Conservation (phyloP, 148 eudicot species). For the Talinum fruticosum region DNA sequence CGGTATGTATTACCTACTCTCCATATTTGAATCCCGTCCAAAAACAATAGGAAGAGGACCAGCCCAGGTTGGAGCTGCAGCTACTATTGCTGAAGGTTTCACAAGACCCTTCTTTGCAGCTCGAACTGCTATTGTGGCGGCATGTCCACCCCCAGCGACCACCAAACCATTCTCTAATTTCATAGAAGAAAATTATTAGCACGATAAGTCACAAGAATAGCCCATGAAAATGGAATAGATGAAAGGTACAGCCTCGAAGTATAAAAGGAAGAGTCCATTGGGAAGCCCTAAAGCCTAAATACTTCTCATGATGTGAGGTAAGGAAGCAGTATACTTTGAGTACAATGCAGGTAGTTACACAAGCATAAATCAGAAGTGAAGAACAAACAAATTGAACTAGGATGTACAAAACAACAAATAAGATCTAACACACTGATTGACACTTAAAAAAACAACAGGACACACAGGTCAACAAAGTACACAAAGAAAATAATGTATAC, state of each 20-base stretch:
- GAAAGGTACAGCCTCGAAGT: not conserved
- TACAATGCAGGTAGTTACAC: not conserved
- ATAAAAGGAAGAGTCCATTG: not conserved
- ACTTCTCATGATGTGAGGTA: not conserved
- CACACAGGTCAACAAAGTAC: not conserved
- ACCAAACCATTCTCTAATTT: slow-evolving; percentile 59
- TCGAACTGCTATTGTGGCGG: slow-evolving; percentile 72
- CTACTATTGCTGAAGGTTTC: slow-evolving; percentile 80
- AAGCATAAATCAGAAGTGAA: not conserved
- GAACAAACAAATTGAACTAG: not conserved
- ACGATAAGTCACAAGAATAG: not conserved
- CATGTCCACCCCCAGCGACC: slow-evolving; percentile 94
- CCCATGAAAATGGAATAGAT: not conserved
- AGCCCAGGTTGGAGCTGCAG: slow-evolving; percentile 98
- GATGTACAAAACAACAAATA: too few relatives aligned
- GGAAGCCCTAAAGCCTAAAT: not conserved
- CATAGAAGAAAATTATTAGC: slow-evolving; percentile 15
- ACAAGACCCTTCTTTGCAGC: slow-evolving; percentile 85
- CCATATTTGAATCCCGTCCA: slow-evolving; percentile 86
- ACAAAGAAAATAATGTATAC: not conserved
- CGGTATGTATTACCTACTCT: slow-evolving; percentile 53
- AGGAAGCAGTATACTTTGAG: not conserved
- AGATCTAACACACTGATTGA: too few relatives aligned
- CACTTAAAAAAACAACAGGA: not conserved
- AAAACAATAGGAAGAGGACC: slow-evolving; percentile 97